A percentile compares a stretch with the other conserved stretches of the same genome.
These are phyloP conservation scores for Malbranchea cinnamomea DNA, from an alignment of 2,329 filamentous ascomycete species.

Conservation along the genomic window DNA sequence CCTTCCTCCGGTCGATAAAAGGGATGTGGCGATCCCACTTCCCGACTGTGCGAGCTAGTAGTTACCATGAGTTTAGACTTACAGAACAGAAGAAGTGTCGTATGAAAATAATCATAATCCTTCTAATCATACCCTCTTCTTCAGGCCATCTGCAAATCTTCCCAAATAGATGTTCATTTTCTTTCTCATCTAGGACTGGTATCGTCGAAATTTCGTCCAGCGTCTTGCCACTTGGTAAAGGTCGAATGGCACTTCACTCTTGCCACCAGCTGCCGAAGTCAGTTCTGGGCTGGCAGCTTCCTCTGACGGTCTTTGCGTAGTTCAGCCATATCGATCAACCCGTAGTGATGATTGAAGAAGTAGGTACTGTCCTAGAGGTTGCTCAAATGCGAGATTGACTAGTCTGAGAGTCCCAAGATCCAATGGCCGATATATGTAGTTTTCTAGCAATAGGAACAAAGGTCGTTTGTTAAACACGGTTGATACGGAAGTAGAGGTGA, in stretches of 20 bases:
- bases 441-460: too few species aligned
- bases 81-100: slow-evolving; percentile 72
- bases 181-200: slow-evolving; percentile 43
- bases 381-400: too few species aligned
- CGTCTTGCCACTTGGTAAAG: slow-evolving; percentile 23
- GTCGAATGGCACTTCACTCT: slow-evolving; percentile 58
- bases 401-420: too few species aligned
- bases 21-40: slow-evolving; percentile 1
- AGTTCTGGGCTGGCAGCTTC: slow-evolving; percentile 95
- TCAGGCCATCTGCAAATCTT: slow-evolving; percentile 48
- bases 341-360: too few species aligned
- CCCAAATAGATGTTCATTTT: slow-evolving; percentile 46
- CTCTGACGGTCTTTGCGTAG: too few species aligned
- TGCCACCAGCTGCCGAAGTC: slow-evolving; percentile 91
- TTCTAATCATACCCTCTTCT: slow-evolving; percentile 6
- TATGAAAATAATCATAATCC: slow-evolving; percentile 56
- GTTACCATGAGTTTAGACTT: too few species aligned
- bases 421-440: too few species aligned
- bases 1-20: background rate
- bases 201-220: slow-evolving; percentile 9
- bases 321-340: too few species aligned
- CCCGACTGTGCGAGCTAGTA: too few species aligned
- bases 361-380: too few species aligned
- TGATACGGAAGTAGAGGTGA: too few species aligned
- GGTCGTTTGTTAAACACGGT: too few species aligned